Percentiles rank a stretch among this genome's conserved stretches.
Conservation (phyloP, 2,329 filamentous ascomycete species). For the Lachnellula suecica region DNA sequence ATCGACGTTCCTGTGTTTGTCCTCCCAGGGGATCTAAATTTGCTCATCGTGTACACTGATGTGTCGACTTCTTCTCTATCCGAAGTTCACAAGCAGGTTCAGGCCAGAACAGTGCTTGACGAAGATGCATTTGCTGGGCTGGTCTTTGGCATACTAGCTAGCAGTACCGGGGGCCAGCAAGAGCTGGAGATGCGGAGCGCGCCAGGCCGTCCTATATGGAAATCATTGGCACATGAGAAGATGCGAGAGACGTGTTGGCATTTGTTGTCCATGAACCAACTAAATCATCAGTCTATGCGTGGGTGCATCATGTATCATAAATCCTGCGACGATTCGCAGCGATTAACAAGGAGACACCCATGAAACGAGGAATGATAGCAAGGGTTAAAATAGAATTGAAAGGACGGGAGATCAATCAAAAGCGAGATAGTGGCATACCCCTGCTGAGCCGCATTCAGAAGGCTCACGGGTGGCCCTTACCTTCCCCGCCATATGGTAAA, state of each 20-base stretch:
- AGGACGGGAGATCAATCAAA: conserved; percentile 18
- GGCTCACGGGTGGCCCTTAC: background rate
- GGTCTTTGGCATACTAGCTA: conserved; percentile 16
- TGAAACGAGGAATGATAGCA: conserved; percentile 24
- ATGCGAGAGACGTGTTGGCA: conserved; percentile 10
- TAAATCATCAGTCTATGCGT: conserved; percentile 19
- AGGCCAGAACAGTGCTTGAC: conserved; percentile 9
- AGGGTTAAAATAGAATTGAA: conserved; percentile 23
- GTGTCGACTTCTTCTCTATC: conserved; percentile 4
- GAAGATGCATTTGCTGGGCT: conserved; percentile 13
- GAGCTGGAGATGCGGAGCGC: conserved; percentile 4
- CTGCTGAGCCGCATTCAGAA: conserved; percentile 25
- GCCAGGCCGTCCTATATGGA: conserved; percentile 13
- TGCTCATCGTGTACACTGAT: conserved; percentile 26
- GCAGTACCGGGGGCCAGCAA: background rate
- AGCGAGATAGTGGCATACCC: conserved; percentile 9
- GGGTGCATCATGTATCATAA: conserved; percentile 33
- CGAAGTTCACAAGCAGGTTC: conserved; percentile 16
- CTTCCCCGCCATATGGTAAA: too few relatives aligned
- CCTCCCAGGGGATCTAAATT: conserved; percentile 23
- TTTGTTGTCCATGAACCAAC: conserved; percentile 19
- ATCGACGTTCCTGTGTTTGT: conserved; percentile 44
- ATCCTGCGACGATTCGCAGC: conserved; percentile 27
- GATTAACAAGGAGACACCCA: conserved; percentile 24
- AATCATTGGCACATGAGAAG: conserved; percentile 17